Evolutionary conservation across 176 grass and related monocot species (phyloP).

Genomic region (Lolium multiflorum): DNA sequence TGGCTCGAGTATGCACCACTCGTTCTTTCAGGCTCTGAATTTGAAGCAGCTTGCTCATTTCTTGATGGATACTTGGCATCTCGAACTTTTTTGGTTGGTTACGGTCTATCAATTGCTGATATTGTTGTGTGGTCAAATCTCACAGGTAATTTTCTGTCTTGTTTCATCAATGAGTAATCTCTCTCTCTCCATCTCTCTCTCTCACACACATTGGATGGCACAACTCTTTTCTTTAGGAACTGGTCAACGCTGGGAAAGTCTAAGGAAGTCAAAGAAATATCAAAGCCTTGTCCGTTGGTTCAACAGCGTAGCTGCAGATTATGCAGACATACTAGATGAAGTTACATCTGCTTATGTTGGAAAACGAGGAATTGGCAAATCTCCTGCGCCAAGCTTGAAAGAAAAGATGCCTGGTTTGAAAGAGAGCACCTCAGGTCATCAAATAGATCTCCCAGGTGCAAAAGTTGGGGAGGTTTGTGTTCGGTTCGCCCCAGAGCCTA

Average conservation of each 20-base stretch:
- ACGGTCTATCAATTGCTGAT: conserved; percentile 70
- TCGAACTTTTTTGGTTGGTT: conserved; percentile 76
- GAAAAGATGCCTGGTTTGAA: too few species aligned
- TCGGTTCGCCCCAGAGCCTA: too few species aligned
- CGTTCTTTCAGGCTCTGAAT: conserved; percentile 79
- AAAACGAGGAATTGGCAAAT: too few species aligned
- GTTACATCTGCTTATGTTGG: too few species aligned
- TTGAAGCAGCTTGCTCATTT: conserved; percentile 66
- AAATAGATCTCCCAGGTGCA: conserved; percentile 63
- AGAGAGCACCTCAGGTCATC: too few species aligned
- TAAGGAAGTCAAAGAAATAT: too few species aligned
- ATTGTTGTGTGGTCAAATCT: conserved; percentile 82
- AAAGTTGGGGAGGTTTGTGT: conserved; percentile 45
- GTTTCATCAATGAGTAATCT: background rate
- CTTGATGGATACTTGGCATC: conserved; percentile 65
- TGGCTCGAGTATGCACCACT: conserved; percentile 74
- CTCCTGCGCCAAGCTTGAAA: too few species aligned
- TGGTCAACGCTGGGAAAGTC: too few species aligned
- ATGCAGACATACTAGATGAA: conserved; percentile 24
- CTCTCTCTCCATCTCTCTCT: too few species aligned
- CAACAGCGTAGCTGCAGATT: conserved; percentile 61
- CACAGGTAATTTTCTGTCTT: conserved; percentile 62
- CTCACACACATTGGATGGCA: too few species aligned
- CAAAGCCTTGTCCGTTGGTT: conserved; percentile 80
- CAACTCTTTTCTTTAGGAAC: too few species aligned